These are phyloP conservation scores for Podosphaera aphanis DNA, from an alignment of 2,329 filamentous ascomycete genomes.

Conservation along the genomic window DNA sequence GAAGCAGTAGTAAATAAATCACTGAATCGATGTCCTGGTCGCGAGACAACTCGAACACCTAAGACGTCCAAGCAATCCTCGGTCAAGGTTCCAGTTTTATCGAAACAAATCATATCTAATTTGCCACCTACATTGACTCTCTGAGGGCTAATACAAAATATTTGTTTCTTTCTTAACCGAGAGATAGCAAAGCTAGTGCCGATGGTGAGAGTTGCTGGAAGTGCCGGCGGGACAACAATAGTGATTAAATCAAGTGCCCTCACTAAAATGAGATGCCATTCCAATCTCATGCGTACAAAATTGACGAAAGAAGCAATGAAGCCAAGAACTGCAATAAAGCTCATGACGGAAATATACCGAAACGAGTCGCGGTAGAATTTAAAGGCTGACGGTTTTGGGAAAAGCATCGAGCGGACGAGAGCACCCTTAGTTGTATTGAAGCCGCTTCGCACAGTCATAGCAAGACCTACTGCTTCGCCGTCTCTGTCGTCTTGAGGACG, in stretches of 20 bases:
- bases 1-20: constrained; percentile 48
- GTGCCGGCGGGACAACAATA: constrained; percentile 83
- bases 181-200: constrained; percentile 86
- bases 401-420: constrained; percentile 89
- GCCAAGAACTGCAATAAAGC: constrained; percentile 56
- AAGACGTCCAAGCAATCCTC: constrained; percentile 90
- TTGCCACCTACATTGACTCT: constrained; percentile 93
- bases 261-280: constrained; percentile 78
- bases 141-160: constrained; percentile 95
- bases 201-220: constrained; percentile 87
- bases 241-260: constrained; percentile 88
- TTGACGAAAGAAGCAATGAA: constrained; percentile 85
- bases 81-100: constrained; percentile 95
- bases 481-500: constrained; percentile 67
- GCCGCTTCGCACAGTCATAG: constrained; percentile 77
- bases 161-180: constrained; percentile 66
- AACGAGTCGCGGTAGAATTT: constrained; percentile 97
- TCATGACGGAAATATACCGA: constrained; percentile 95
- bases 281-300: constrained; percentile 62
- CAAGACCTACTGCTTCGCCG: constrained; percentile 74
- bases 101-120: constrained; percentile 87
- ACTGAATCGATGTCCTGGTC: constrained; percentile 38
- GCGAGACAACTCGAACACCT: constrained; percentile 57
- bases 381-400: constrained; percentile 93
- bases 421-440: constrained; percentile 97